Base-by-base conservation (phyloP, 2,329 filamentous ascomycete species). In the Aspergillus quadrilineatus region DNA sequence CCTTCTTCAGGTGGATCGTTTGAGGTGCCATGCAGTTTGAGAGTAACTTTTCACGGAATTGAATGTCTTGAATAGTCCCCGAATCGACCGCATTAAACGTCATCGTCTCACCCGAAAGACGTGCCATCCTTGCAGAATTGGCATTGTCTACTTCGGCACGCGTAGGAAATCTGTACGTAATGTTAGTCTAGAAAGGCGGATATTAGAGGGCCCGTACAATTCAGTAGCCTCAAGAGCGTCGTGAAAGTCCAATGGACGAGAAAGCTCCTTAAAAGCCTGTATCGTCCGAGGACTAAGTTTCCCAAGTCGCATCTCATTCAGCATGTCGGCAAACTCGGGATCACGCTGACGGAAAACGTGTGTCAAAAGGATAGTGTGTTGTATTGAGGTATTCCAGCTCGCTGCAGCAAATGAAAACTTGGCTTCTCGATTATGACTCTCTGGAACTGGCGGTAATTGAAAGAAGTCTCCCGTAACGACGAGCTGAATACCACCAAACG, bases 391-490 rank as follows among this genome's bases (percentile, higher is more conserved):
- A 56, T 82, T 87, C 94, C 95, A 99, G 0, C 92, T 96, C 2
- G 85, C 84, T 6, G 92, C 92, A 66, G 96, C 90, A 69, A 99
- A 99, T 0, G 92, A 89, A 72, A 99, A 99, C 69, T 92, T 96
- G 46, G 88, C 85, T 28, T 87, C 82, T 51, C 86, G 85, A 42
- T 84, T 85, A 41, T 79, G 79, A 12, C 65, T 62, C 36, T 97
- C 92, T 1, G 93, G 92, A 1, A 99, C 94, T 0, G 94, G 94
- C 0, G 94, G 94, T 3, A 99, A 77, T 71, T 99, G 94, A 74
- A 99, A 99, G 75, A 99, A 99, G 68, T 99, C 94, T 3, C 94
- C 94, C 0, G 94, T 99, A 58, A 99, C 90, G 55, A 99, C 85
- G 30, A 99, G 82, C 65, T 99, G 94, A 45, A 99, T 97, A 4